Evolutionary conservation across 179 eudicot genomes (phyloP), one percentile per base, ranked within the genome.

Genomic region (Silene noctiflora): DNA sequence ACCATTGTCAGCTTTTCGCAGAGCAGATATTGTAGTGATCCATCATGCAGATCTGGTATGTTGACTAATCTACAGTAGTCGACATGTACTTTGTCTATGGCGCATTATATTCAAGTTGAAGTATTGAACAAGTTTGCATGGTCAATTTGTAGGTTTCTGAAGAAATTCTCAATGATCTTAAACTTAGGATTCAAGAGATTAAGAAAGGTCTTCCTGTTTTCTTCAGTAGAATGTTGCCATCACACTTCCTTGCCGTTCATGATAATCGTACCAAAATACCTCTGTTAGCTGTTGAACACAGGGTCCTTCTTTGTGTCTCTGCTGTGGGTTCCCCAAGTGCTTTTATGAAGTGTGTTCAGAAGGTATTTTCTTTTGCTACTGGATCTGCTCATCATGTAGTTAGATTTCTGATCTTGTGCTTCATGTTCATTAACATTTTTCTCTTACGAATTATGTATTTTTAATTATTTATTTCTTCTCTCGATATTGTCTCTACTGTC

Each of bases 1-100:
- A 73, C 96, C 98, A 71, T 87, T 92, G 78, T 83, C 84, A 85
- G 89, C 96, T 65, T 83, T 95, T 46, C 42, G 63, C 17, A 86
- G 99, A 83, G 97, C 95, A 12, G 91, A 95, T 86, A 73, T 86
- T 63, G 85, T 88, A 70, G 91, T 92, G 75, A 80, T 95, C 72
- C 96, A 95, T 82, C 96, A 95, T 69, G 93, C 96, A 42, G 92
- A 95, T 85, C 76, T 95, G 92, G 98, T 93, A 89, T 69, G 78
- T 33, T 25, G 9, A 51, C 22, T 19, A 56, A 55, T 35, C 9
- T 51, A 16, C 4, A 13, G 46, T 65, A 21, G 24, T 53, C 22
- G 6, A 53, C 61, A 53, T 29, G 11, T 17, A 9, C 48, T 21
- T 27, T 60, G 56, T 70, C 42, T 22, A 31, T 6, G 35, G 63